Evolutionary conservation across 495 filamentous ascomycete species (phyloP).

Genomic region (Apiosordaria backusii): DNA sequence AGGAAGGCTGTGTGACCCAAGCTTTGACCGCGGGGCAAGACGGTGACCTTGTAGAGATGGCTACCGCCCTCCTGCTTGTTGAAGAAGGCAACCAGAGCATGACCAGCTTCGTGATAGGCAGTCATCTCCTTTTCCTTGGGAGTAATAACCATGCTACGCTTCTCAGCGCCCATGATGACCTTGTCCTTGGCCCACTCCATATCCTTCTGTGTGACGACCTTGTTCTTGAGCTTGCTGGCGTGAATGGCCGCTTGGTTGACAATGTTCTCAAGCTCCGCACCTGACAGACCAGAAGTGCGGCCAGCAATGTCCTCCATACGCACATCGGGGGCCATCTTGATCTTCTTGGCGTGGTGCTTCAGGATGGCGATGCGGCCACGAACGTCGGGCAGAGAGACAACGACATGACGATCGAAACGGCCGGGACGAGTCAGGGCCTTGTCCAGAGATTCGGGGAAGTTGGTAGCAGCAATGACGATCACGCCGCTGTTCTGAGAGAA

Average conservation of each 20-base stretch:
- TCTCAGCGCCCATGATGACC: slow-evolving; percentile 95
- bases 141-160: slow-evolving; percentile 79
- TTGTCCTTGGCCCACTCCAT: slow-evolving; percentile 98
- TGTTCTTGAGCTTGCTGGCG: slow-evolving; percentile 74
- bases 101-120: slow-evolving; percentile 95
- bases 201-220: slow-evolving; percentile 68
- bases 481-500: slow-evolving; percentile 92
- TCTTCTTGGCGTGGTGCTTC: slow-evolving; percentile 83
- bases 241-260: slow-evolving; percentile 94
- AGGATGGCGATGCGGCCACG: slow-evolving; percentile 89
- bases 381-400: slow-evolving; percentile 89
- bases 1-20: slow-evolving; percentile 82
- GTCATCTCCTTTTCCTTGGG: slow-evolving; percentile 84
- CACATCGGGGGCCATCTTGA: slow-evolving; percentile 72
- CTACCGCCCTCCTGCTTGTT: slow-evolving; percentile 57
- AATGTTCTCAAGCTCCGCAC: slow-evolving; percentile 92
- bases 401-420: slow-evolving; percentile 89
- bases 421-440: slow-evolving; percentile 92
- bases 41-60: slow-evolving; percentile 92
- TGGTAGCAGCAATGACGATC: slow-evolving; percentile 92
- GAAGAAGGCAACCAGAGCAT: slow-evolving; percentile 83
- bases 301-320: slow-evolving; percentile 78
- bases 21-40: slow-evolving; percentile 82
- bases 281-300: slow-evolving; percentile 87
- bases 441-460: slow-evolving; percentile 90